These are phyloP conservation scores for Hirschfeldia incana DNA, from an alignment of 345 rosid species.

Conservation along the genomic window DNA sequence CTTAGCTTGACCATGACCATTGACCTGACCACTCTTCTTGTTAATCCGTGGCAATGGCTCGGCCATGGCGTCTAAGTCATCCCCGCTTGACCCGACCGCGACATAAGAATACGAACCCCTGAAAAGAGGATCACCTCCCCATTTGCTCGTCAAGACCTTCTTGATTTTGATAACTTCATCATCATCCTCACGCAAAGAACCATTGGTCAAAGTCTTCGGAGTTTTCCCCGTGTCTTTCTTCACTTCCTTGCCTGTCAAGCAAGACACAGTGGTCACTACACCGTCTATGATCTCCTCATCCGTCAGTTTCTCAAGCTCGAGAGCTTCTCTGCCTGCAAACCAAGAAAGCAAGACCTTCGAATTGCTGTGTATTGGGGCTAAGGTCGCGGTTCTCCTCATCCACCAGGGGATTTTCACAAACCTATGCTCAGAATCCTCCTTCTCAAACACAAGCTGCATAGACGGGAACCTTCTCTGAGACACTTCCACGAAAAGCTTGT, in stretches of 20 bases:
- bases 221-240: slow-evolving; percentile 10
- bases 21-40: slow-evolving; percentile 29
- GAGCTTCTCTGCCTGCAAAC: slow-evolving; percentile 97
- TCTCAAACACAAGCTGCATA: slow-evolving; percentile 72
- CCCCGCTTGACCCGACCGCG: slow-evolving; percentile 88
- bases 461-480: slow-evolving; percentile 53
- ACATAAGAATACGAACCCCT: slow-evolving; percentile 89
- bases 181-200: slow-evolving; percentile 46
- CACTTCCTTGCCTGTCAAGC: slow-evolving; percentile 46
- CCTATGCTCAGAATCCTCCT: slow-evolving; percentile 55
- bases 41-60: slow-evolving; percentile 70
- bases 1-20: slow-evolving; percentile 24
- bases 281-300: slow-evolving; percentile 77
- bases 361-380: slow-evolving; percentile 66
- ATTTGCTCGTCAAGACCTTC: slow-evolving; percentile 73
- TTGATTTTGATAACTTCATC: slow-evolving; percentile 42
- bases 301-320: slow-evolving; percentile 69
- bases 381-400: slow-evolving; percentile 89
- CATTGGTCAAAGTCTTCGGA: slow-evolving; percentile 40
- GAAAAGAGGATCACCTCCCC: slow-evolving; percentile 89
- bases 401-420: slow-evolving; percentile 76
- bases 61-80: slow-evolving; percentile 77
- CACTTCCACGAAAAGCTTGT: slow-evolving; percentile 69
- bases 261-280: slow-evolving; percentile 58
- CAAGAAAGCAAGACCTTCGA: slow-evolving; percentile 79